Conservation (phyloP, 2,329 filamentous ascomycete genomes). For the Neofusicoccum laricinum region DNA sequence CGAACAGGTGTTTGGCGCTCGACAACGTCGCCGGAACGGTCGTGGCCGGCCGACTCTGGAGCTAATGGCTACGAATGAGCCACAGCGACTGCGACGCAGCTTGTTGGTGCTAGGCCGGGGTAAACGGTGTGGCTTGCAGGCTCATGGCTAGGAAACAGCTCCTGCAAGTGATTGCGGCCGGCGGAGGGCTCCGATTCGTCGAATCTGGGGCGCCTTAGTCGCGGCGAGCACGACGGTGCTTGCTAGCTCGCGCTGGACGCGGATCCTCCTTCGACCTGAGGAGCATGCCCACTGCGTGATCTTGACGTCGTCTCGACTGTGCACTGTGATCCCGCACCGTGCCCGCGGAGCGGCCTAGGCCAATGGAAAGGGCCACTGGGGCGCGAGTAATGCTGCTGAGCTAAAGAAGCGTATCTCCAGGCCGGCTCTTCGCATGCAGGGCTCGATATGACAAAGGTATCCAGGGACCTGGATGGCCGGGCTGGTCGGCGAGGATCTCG, state of each 20-base stretch:
- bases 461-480: conserved; percentile 1
- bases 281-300: not conserved
- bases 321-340: not conserved
- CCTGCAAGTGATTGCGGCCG: conserved; percentile 5
- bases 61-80: not conserved
- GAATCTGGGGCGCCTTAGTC: not conserved
- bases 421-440: not conserved
- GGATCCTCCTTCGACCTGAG: not conserved
- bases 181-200: not conserved
- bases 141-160: not conserved
- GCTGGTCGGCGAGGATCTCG: not conserved
- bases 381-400: conserved; percentile 4
- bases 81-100: not conserved
- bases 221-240: not conserved
- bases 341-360: not conserved
- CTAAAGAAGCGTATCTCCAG: not conserved
- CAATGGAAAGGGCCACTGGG: not conserved
- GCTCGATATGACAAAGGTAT: conserved; percentile 2
- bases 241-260: not conserved
- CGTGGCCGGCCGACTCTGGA: not conserved
- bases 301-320: not conserved
- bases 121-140: conserved; percentile 8
- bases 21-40: not conserved
- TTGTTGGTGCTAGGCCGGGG: not conserved
- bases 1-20: conserved; percentile 2